A percentile compares a stretch with the other conserved stretches of the same genome.
These are phyloP conservation scores for Paecilomyces niveus DNA, from an alignment of 2,329 filamentous ascomycete genomes.

Conservation along the genomic window DNA sequence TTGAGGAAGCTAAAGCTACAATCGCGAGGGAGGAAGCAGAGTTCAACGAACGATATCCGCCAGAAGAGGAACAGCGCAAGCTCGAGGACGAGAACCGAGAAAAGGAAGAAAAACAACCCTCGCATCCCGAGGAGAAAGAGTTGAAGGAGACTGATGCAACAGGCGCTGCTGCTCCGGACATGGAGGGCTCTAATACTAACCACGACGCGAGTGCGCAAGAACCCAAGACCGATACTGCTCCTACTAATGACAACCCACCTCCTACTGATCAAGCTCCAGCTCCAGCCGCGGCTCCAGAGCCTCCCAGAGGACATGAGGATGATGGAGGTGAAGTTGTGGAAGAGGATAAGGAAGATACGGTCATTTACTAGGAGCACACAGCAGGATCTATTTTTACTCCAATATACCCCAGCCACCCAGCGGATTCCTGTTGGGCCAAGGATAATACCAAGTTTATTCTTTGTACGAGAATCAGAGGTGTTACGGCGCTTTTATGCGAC, in stretches of 20 bases:
- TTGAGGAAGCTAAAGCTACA: constrained; percentile 55
- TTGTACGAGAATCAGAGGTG: not conserved
- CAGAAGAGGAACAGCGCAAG: constrained; percentile 18
- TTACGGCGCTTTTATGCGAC: not conserved
- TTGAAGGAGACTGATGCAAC: constrained; percentile 25
- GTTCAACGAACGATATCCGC: constrained; percentile 47
- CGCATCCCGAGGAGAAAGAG: constrained; percentile 9
- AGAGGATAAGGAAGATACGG: constrained; percentile 80
- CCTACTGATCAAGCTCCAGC: constrained; percentile 26
- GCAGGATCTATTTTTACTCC: not conserved
- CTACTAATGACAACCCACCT: constrained; percentile 20
- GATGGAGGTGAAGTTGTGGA: constrained; percentile 71
- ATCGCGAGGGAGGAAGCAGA: constrained; percentile 60
- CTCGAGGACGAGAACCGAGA: constrained; percentile 8
- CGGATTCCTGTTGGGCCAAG: not conserved
- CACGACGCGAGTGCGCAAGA: constrained; percentile 9
- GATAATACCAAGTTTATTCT: not conserved
- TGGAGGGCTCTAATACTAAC: constrained; percentile 16
- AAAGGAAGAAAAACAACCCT: constrained; percentile 18
- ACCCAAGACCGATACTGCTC: constrained; percentile 8
- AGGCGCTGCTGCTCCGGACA: constrained; percentile 38
- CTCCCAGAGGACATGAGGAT: constrained; percentile 50
- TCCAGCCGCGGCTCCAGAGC: constrained; percentile 27
- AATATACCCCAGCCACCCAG: not conserved
- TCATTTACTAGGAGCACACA: constrained; percentile 61